Evolutionary conservation across 1,284 basidiomycete species (phyloP).

Genomic region (Bondarzewia mesenterica): DNA sequence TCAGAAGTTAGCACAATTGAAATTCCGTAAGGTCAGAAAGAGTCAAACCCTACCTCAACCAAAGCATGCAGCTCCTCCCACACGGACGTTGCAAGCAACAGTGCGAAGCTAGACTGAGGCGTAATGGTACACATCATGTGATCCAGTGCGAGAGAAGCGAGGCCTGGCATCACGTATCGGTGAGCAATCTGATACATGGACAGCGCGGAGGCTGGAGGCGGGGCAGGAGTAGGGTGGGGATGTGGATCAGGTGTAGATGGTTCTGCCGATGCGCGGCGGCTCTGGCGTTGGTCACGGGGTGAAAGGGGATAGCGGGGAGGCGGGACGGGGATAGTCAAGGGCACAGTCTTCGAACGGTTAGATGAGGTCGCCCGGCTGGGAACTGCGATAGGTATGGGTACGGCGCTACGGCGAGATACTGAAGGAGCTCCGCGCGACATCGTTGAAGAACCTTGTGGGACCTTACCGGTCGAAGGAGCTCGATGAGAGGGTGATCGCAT

Average conservation of each 20-base stretch:
- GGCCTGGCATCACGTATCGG: constrained; percentile 62
- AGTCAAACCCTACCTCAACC: constrained; percentile 38
- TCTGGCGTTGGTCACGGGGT: constrained; percentile 33
- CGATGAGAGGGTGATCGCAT: constrained; percentile 7
- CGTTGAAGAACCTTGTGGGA: constrained; percentile 7
- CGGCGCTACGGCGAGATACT: constrained; percentile 14
- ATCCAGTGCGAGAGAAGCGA: constrained; percentile 61
- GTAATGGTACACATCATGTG: constrained; percentile 73
- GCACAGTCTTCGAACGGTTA: constrained; percentile 30
- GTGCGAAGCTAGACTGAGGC: constrained; percentile 61
- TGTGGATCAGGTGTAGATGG: constrained; percentile 56
- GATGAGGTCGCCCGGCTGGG: constrained; percentile 15
- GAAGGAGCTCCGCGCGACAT: constrained; percentile 7
- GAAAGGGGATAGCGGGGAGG: constrained; percentile 38
- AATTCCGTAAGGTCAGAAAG: constrained; percentile 2
- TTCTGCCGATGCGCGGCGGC: constrained; percentile 19
- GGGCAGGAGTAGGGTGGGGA: constrained; percentile 58
- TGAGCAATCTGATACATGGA: constrained; percentile 79
- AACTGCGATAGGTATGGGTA: constrained; percentile 15
- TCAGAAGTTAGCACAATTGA: not conserved
- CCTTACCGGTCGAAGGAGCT: constrained; percentile 4
- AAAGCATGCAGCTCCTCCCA: constrained; percentile 61
- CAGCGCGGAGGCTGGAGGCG: constrained; percentile 63
- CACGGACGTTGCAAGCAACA: constrained; percentile 57
- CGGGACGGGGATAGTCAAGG: constrained; percentile 29